Evolutionary conservation across 768 basidiomycete genomes (phyloP), one percentile per base, ranked within the genome.

Genomic region (Suillus sp.): DNA sequence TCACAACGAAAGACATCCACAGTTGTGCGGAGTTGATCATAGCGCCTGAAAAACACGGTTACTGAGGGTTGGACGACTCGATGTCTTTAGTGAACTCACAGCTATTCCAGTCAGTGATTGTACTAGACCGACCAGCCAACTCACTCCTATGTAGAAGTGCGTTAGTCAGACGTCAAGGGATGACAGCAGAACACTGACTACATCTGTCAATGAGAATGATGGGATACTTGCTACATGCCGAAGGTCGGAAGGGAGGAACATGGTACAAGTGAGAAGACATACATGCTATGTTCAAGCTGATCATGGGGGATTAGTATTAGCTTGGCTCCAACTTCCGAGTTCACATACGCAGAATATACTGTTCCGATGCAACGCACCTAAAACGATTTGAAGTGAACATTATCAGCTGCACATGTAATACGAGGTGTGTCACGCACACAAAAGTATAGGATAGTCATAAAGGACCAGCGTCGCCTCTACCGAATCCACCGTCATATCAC

Each of bases 381-480:
- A 13, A n/a, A 34, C 20, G 6, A 11, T 34, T 34, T 34, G n/a
- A n/a, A 55, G 34, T 25, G 48, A 50, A 22, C 4, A 9, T 35
- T 37, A 13, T 35, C 14, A 8, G 14, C 22, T 35, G 54, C n/a
- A 7, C 14, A 16, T 2, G 35, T 22, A 14, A 22, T 18, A 53
- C 30, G 2, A n/a, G 53, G 6, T 16, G 18, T 25, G 25, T 34
- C 13, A 55, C 34, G 35, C 25, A 55, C 54, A 22, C 7, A 37
- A 14, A 55, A 8, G 1, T 55, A 55, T 8, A 55, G 35, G n/a
- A 55, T 1, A 55, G n/a, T 35, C 54, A 37, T 56, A 2, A 56
- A 8, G 22, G 54, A 25, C 35, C 54, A 56, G 54, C 54, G 54
- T 25, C 35, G 54, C 35, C 22, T 56, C 54, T 56, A 34, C n/a